These are phyloP conservation scores for Magnusiomyces sp. DNA, from an alignment of 1,139 yeast genomes.

Conservation along the genomic window DNA sequence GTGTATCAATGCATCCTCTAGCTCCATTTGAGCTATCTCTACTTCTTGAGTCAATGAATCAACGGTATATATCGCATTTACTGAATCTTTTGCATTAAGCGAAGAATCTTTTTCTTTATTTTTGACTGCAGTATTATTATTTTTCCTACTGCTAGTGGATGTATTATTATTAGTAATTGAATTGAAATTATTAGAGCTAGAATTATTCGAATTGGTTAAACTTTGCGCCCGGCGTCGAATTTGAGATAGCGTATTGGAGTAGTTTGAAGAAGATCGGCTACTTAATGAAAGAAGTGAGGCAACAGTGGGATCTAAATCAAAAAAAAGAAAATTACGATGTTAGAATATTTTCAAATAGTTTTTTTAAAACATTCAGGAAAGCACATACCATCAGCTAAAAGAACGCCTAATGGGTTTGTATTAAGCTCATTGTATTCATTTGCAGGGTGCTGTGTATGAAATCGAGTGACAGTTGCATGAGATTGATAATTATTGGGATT, in stretches of 20 bases:
- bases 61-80: slow-evolving; percentile 31
- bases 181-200: not conserved
- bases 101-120: slow-evolving; percentile 8
- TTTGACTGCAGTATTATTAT: not conserved
- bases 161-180: too few relatives aligned
- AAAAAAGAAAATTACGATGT: slow-evolving; percentile 5
- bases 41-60: slow-evolving; percentile 43
- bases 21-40: slow-evolving; percentile 44
- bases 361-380: not conserved
- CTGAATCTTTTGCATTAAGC: not conserved
- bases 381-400: slow-evolving; percentile 4
- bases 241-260: too few relatives aligned
- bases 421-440: slow-evolving; percentile 19
- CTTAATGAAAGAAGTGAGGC: slow-evolving; percentile 1
- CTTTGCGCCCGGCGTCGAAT: too few relatives aligned
- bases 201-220: not conserved
- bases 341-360: slow-evolving; percentile 3
- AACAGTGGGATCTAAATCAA: not conserved
- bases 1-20: slow-evolving; percentile 37
- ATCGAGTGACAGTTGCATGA: slow-evolving; percentile 23
- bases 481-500: slow-evolving; percentile 30
- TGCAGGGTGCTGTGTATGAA: slow-evolving; percentile 21
- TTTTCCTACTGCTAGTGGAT: not conserved
- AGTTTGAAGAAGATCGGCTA: not conserved
- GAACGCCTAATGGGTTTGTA: slow-evolving; percentile 1